Evolutionary conservation across 1,284 basidiomycete genomes (phyloP).

Genomic region (Bjerkandera adusta): DNA sequence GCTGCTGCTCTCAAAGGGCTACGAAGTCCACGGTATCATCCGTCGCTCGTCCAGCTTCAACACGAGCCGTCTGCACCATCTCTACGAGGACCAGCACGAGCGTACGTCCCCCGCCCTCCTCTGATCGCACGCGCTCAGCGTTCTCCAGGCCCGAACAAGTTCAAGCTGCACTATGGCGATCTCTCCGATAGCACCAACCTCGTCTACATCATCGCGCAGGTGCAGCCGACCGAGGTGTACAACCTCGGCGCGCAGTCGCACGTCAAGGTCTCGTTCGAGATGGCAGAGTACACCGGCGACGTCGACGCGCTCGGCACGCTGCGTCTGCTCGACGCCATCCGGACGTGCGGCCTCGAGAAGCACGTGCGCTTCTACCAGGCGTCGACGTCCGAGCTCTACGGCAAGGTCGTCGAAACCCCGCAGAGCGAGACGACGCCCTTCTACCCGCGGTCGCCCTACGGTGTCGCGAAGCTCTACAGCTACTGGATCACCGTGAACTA

Average conservation of each 20-base stretch:
- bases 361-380: conserved; percentile 92
- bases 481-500: conserved; percentile 93
- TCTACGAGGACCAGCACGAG: conserved; percentile 86
- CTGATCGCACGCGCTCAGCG: conserved; percentile 2
- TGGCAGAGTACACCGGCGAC: conserved; percentile 95
- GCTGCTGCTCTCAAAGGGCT: conserved; percentile 82
- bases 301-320: conserved; percentile 91
- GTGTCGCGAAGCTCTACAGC: conserved; percentile 86
- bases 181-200: conserved; percentile 91
- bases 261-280: conserved; percentile 96
- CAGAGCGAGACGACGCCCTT: conserved; percentile 92
- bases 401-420: conserved; percentile 88
- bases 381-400: conserved; percentile 91
- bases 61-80: conserved; percentile 85
- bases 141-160: conserved; percentile 65
- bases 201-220: conserved; percentile 89
- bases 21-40: conserved; percentile 91
- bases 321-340: conserved; percentile 87
- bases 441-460: conserved; percentile 91
- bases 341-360: conserved; percentile 86
- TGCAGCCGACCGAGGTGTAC: conserved; percentile 91
- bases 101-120: conserved; percentile 41
- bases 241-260: conserved; percentile 96
- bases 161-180: conserved; percentile 90
- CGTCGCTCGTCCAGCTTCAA: conserved; percentile 94